Conservation (phyloP, 2,329 filamentous ascomycete species). For the Fusarium chaquense region DNA sequence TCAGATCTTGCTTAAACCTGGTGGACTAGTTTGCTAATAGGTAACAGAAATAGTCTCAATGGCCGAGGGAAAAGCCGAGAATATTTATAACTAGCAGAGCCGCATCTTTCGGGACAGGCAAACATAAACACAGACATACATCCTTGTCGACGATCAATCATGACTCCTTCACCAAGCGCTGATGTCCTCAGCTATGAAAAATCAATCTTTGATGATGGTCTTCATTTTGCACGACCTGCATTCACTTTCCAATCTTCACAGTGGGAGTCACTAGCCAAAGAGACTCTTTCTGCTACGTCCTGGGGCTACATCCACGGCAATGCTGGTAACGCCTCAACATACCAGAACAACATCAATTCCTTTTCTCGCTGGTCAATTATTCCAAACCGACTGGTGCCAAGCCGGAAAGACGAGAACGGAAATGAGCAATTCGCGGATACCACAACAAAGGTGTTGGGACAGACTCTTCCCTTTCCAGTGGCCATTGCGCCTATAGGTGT, state of each 20-base stretch:
- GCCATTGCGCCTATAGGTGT: conserved; percentile 25
- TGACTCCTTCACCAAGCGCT: conserved; percentile 8
- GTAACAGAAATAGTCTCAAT: background rate
- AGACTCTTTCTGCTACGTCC: conserved; percentile 25
- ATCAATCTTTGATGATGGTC: conserved; percentile 15
- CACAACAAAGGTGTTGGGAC: conserved; percentile 8
- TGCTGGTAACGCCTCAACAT: conserved; percentile 25
- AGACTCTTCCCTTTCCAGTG: conserved; percentile 21
- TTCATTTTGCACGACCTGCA: conserved; percentile 14
- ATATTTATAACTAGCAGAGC: background rate
- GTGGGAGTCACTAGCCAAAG: conserved; percentile 27
- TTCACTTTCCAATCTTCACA: conserved; percentile 16
- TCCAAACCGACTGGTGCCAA: conserved; percentile 17
- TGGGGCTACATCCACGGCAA: conserved; percentile 37
- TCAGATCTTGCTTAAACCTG: background rate
- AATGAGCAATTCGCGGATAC: conserved; percentile 32
- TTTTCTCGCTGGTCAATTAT: conserved; percentile 20
- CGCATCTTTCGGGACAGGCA: background rate
- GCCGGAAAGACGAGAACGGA: conserved; percentile 17
- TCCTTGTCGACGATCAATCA: background rate
- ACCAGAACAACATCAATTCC: conserved; percentile 22
- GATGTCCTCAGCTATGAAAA: conserved; percentile 24
- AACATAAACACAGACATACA: background rate
- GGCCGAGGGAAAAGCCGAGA: background rate
- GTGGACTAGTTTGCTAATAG: background rate